phyloP scores from a whole-genome alignment of 2,329 filamentous ascomycete genomes.

The Diplodia scrobiculata region DNA sequence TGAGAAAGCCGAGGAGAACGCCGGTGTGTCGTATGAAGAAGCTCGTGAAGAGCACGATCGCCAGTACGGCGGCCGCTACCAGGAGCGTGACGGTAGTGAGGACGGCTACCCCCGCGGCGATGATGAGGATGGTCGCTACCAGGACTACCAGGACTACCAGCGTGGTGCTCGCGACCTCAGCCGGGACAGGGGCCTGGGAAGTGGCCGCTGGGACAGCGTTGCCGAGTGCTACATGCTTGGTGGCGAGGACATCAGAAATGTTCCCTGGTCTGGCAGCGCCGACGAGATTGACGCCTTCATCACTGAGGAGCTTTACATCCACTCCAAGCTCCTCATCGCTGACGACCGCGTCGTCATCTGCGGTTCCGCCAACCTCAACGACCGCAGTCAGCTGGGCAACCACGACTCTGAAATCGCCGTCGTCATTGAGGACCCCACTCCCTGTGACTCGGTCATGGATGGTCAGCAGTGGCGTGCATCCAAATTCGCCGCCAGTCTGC shows the following conservation, averaged over 20 bases:
- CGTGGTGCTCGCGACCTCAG: slow-evolving; percentile 61
- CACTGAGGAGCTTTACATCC: slow-evolving; percentile 64
- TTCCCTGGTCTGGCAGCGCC: slow-evolving; percentile 60
- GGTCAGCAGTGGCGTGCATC: slow-evolving; percentile 71
- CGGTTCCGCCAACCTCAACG: slow-evolving; percentile 72
- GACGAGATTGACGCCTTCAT: slow-evolving; percentile 65
- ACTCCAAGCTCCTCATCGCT: slow-evolving; percentile 74
- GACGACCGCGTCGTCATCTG: slow-evolving; percentile 82
- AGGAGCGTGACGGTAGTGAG: slow-evolving; percentile 40
- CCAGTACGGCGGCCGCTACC: slow-evolving; percentile 47
- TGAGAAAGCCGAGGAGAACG: slow-evolving; percentile 60
- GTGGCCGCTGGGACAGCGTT: slow-evolving; percentile 72
- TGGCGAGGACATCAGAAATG: slow-evolving; percentile 68
- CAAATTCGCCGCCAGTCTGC: slow-evolving; percentile 75
- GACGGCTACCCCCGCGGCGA: slow-evolving; percentile 34
- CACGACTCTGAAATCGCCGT: slow-evolving; percentile 92
- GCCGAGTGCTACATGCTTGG: slow-evolving; percentile 80
- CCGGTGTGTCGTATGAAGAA: slow-evolving; percentile 68
- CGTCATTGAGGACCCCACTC: slow-evolving; percentile 75
- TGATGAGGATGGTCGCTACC: slow-evolving; percentile 53
- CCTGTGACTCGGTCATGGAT: slow-evolving; percentile 72
- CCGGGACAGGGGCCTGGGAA: slow-evolving; percentile 49
- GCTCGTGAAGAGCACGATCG: slow-evolving; percentile 67
- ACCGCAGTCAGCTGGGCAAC: slow-evolving; percentile 74
- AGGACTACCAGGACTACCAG: slow-evolving; percentile 73